Base-by-base conservation (phyloP, 2,329 filamentous ascomycete species). In the Ascochyta fabae region DNA sequence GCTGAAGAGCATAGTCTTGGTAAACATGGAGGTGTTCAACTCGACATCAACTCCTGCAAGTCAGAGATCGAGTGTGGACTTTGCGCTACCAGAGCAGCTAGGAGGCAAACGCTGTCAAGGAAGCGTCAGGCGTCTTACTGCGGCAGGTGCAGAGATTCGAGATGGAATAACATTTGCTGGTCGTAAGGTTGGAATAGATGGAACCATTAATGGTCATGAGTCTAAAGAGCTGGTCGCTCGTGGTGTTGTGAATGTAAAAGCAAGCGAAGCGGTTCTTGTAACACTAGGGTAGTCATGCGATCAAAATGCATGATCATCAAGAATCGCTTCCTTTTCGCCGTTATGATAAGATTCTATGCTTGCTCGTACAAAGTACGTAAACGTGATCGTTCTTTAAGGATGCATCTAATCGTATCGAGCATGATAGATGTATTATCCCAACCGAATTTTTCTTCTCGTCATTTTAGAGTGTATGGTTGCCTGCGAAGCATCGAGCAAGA, bases 1-100 rank as follows among this genome's bases (percentile, higher is more conserved):
- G 44, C 38, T 64, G 31, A 33, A 49, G 22, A 60, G 52, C n/a
- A 29, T 64, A 13, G 61, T 62, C 3, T 26, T 62, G 13, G 56
- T 64, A 7, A 64, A 64, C 22, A 58, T 60, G 55, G 54, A 60
- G 5, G 36, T 60, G 0, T 64, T 53, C 39, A 64, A 64, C 36
- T 61, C 60, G 1, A 59, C 50, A 5, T 40, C 56, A 2, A 57
- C 33, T n/a, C 34, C 53, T 9, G 49, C 40, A 6, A 29, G 9
- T 3, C 33, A 50, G 16, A 56, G 61, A 16, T 8, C 48, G 4
- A 55, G 54, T 26, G 52, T 46, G 2, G 29, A 50, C 3, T 60
- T 64, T 19, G n/a, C 38, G 1, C 12, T 62, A 6, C 61, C 61
- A 4, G 8, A n/a, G 15, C 29, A 43, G 7, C 40, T 58, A 8